Evolutionary conservation across 495 filamentous ascomycete genomes (phyloP).

Genomic region (Aspergillus baeticus): DNA sequence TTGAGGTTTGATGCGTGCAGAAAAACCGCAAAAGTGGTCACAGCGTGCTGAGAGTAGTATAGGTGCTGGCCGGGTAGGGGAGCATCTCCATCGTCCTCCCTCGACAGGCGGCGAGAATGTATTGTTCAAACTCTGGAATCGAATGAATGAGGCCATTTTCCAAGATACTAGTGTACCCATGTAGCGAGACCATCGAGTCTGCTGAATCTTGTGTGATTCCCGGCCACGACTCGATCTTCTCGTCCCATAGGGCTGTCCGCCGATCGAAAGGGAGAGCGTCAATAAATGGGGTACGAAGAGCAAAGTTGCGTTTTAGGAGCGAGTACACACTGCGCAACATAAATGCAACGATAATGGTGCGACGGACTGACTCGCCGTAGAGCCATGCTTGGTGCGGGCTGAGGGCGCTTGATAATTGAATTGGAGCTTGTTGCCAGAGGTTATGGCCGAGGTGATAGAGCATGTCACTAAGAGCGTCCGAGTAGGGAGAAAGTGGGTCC

Average conservation of each 20-base stretch:
- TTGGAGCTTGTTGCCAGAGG: conserved; percentile 29
- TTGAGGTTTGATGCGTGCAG: no score
- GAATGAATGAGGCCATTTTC: conserved; percentile 23
- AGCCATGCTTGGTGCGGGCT: conserved; percentile 44
- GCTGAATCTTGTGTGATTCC: background rate
- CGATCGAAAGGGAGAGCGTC: conserved; percentile 38
- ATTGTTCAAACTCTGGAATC: conserved; percentile 20
- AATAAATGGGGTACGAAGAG: conserved; percentile 37
- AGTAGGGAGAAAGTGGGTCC: conserved; percentile 17
- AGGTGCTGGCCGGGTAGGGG: background rate
- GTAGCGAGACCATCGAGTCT: conserved; percentile 27
- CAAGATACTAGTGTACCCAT: conserved; percentile 27
- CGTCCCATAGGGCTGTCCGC: conserved; percentile 37
- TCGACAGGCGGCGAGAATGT: conserved; percentile 27
- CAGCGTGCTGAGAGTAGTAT: no score
- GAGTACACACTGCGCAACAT: conserved; percentile 39
- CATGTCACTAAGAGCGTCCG: conserved; percentile 23
- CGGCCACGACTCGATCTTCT: conserved; percentile 26
- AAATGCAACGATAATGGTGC: conserved; percentile 39
- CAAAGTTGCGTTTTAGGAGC: conserved; percentile 36
- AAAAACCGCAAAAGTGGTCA: no score
- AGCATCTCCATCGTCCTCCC: background rate
- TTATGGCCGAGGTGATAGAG: conserved; percentile 20
- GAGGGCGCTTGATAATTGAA: conserved; percentile 21
- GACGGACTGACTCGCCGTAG: conserved; percentile 43